A percentile compares a stretch with the other conserved stretches of the same genome.
Evolutionary conservation across 108 stramenopile species (phyloP).

Genomic region (Nannochloropsis salina): DNA sequence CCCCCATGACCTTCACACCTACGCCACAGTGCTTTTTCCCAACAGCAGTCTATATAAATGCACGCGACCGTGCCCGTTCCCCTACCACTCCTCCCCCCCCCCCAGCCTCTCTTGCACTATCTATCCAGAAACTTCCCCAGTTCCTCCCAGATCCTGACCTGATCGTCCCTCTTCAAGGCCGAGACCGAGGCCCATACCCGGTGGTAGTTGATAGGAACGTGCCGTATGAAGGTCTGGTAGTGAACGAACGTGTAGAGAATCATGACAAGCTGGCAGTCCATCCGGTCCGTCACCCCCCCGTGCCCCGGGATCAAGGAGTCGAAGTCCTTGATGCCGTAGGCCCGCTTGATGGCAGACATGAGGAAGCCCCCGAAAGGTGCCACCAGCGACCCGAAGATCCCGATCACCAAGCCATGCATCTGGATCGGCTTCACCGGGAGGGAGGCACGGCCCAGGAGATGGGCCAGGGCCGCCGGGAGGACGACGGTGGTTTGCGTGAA

Average conservation of each 20-base stretch:
- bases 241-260: not conserved
- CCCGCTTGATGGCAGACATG: slow-evolving; percentile 84
- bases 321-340: slow-evolving; percentile 88
- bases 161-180: not conserved
- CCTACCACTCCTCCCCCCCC: not conserved
- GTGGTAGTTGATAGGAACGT: not conserved
- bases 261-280: slow-evolving; percentile 96
- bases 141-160: slow-evolving; percentile 16
- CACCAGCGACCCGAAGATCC: slow-evolving; percentile 71
- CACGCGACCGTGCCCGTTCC: not conserved
- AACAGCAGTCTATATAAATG: not conserved
- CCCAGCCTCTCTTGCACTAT: not conserved
- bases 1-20: not conserved
- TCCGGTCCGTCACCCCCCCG: slow-evolving; percentile 93
- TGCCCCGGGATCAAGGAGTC: slow-evolving; percentile 83
- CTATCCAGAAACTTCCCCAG: not conserved
- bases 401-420: slow-evolving; percentile 56
- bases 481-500: slow-evolving; percentile 26
- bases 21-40: not conserved
- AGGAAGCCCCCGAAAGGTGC: slow-evolving; percentile 93
- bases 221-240: not conserved
- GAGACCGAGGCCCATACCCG: not conserved
- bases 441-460: not conserved
- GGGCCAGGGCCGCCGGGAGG: not conserved
- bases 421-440: slow-evolving; percentile 34